Conservation (phyloP, 202 grass and related monocot species). For the Panicum virgatum region DNA sequence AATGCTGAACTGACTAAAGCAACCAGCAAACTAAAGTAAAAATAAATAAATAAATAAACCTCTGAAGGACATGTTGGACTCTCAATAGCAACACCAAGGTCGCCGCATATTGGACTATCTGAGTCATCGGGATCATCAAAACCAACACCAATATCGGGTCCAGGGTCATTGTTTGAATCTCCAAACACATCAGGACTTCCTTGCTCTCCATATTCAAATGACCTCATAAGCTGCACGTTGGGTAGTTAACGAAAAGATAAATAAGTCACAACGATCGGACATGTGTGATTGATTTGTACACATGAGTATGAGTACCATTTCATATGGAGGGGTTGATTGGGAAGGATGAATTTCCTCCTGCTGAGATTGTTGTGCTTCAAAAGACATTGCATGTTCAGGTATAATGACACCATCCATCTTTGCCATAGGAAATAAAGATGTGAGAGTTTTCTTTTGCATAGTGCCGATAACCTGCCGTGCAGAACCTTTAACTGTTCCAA, state of each 20-base stretch:
- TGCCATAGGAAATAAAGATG: slow-evolving; percentile 81
- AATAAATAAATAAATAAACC: slow-evolving; percentile 46
- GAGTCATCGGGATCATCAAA: slow-evolving; percentile 48
- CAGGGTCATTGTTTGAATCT: slow-evolving; percentile 45
- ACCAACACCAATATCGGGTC: slow-evolving; percentile 44
- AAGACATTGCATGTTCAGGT: slow-evolving; percentile 52
- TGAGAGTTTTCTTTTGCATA: slow-evolving; percentile 41
- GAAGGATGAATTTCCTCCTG: slow-evolving; percentile 54
- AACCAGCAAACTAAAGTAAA: neutral
- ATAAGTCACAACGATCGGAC: neutral
- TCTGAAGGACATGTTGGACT: slow-evolving; percentile 40
- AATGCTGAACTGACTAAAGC: neutral
- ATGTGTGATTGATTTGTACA: slow-evolving; percentile 18
- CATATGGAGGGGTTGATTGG: slow-evolving; percentile 57
- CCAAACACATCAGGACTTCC: slow-evolving; percentile 38
- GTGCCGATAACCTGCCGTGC: slow-evolving; percentile 38
- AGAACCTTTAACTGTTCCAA: slow-evolving; percentile 72
- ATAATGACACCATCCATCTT: slow-evolving; percentile 59
- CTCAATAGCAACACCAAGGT: slow-evolving; percentile 47
- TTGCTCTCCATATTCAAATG: slow-evolving; percentile 61
- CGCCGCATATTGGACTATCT: slow-evolving; percentile 35
- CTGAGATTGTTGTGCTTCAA: slow-evolving; percentile 59
- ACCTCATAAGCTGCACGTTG: slow-evolving; percentile 73
- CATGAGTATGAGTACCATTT: slow-evolving; percentile 58
- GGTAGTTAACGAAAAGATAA: slow-evolving; percentile 5